Evolutionary conservation across 352 stramenopile genomes (phyloP).

Genomic region (Phytophthora citrophthora): DNA sequence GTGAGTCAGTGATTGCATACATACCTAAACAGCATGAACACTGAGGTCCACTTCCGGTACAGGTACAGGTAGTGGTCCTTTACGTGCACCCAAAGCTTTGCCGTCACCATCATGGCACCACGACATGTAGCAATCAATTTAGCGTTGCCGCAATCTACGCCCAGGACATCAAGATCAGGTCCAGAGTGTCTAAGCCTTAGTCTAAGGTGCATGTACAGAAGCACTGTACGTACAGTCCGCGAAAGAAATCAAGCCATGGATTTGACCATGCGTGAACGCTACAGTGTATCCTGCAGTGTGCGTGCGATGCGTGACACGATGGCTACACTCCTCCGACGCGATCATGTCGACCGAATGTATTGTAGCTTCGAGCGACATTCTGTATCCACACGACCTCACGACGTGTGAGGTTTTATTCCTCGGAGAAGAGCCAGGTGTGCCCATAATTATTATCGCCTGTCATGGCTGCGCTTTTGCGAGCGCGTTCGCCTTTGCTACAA

Average conservation of each 20-base stretch:
- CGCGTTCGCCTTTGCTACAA: not conserved
- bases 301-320: slow-evolving; percentile 12
- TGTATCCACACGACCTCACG: slow-evolving; percentile 14
- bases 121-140: not conserved
- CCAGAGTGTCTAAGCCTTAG: not conserved
- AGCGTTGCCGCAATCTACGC: not conserved
- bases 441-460: slow-evolving; percentile 20
- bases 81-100: not conserved
- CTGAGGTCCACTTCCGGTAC: not conserved
- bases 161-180: not conserved
- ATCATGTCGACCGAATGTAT: slow-evolving; percentile 23
- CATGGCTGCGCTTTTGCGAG: slow-evolving; percentile 12
- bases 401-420: slow-evolving; percentile 21
- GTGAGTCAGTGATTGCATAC: slow-evolving; percentile 22
- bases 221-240: not conserved
- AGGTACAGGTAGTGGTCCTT: not conserved
- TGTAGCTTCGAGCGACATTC: slow-evolving; percentile 15
- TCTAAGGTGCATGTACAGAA: not conserved
- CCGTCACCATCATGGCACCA: not conserved
- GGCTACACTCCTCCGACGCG: slow-evolving; percentile 13
- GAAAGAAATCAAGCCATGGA: slow-evolving; percentile 3
- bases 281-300: too few relatives aligned
- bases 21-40: not conserved
- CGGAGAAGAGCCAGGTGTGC: slow-evolving; percentile 15
- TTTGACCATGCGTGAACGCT: too few relatives aligned